These are phyloP conservation scores for Fusarium zealandicum DNA, from an alignment of 2,329 filamentous ascomycete species.

Conservation along the genomic window DNA sequence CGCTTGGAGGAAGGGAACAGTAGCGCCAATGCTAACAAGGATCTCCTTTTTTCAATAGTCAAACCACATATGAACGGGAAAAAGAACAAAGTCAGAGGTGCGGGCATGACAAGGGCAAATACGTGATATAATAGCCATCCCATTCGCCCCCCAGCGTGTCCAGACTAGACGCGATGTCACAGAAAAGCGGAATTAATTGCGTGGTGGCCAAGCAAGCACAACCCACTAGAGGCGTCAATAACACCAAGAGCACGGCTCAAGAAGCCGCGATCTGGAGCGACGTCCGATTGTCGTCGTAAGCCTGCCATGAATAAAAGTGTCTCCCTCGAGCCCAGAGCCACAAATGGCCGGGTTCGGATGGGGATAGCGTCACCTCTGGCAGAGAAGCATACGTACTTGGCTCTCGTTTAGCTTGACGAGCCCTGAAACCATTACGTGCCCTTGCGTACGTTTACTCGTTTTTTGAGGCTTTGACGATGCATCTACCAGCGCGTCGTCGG, in stretches of 20 bases:
- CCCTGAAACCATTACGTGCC: conserved; percentile 11
- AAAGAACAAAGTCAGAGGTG: too few species aligned
- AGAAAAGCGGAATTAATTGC: conserved; percentile 1
- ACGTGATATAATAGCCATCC: too few species aligned
- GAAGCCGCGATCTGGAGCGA: conserved; percentile 9
- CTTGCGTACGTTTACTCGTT: conserved; percentile 3
- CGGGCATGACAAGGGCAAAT: too few species aligned
- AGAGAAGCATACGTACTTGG: conserved; percentile 9
- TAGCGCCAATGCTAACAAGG: too few species aligned
- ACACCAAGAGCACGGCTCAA: conserved; percentile 3
- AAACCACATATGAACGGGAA: too few species aligned
- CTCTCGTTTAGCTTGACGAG: background rate
- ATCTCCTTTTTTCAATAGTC: too few species aligned
- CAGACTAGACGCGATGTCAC: background rate
- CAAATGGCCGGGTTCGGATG: conserved; percentile 8
- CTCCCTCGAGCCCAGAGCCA: conserved; percentile 3
- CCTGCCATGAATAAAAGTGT: background rate
- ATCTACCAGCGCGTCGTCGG: too few species aligned
- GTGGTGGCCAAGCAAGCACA: background rate
- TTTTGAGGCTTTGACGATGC: too few species aligned
- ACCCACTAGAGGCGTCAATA: background rate
- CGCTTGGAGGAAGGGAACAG: background rate
- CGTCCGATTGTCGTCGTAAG: conserved; percentile 31
- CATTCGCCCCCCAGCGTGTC: too few species aligned
- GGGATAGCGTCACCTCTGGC: conserved; percentile 3